Evolutionary conservation across 768 basidiomycete species (phyloP), one percentile per base, ranked within the genome.

Genomic region (Rhizopogon vulgaris): DNA sequence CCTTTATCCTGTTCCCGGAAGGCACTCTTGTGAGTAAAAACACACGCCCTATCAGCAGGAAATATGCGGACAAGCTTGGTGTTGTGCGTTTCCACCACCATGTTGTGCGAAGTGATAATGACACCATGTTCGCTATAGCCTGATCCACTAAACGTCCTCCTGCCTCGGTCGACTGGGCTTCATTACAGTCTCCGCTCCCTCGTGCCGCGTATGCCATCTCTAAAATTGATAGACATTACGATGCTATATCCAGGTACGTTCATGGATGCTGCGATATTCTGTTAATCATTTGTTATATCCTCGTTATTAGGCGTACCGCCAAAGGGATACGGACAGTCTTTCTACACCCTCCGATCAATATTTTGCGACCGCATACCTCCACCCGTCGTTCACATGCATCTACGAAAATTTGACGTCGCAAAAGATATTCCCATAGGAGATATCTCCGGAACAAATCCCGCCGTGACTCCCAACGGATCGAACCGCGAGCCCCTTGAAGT

Each of bases 91-190:
- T 42, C 1, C n/a, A 12, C 22, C 41, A 32, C 36, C 41, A 37
- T 58, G 11, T 52, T 17, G 53, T 12, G 25, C 28, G 52, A 50
- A 53, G 22, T 56, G 18, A 28, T 15, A 42, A 52, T 62, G 39
- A 62, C 38, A 30, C 38, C 25, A 15, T 12, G 4, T 38, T 22
- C 30, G 42, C 47, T 38, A 6, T 57, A 98, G 94, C 63, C 79
- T 34, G 92, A 97, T 66, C 79, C 93, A 72, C 71, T 66, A 46
- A 82, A 97, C 64, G 67, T 80, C n/a, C 77, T 99, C 10, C 80
- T 97, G 42, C 96, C 96, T 5, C 83, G 94, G 50, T 93, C 96
- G 39, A 94, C 91, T 1, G 96, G 96, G 2, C 72, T 97, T 52
- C 84, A 87, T 53, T 90, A 89, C 64, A 87, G 84, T 58, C 73